Percentiles rank a stretch among this genome's conserved stretches.
Conservation (phyloP, 2,329 filamentous ascomycete genomes). For the Madurella fahalii region DNA sequence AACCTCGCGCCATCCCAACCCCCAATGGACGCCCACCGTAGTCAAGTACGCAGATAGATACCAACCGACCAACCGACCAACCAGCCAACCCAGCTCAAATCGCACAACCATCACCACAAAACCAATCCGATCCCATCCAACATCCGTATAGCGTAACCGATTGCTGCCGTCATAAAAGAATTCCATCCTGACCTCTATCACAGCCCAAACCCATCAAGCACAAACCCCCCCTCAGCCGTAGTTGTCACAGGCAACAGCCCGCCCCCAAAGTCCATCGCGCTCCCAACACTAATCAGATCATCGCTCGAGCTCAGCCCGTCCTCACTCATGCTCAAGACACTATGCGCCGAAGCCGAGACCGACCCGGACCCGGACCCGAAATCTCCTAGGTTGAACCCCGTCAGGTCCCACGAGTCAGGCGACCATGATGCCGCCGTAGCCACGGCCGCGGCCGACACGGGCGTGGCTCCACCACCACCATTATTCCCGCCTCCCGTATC, state of each 20-base stretch:
- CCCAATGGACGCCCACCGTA: too few species aligned
- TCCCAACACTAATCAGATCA: constrained; percentile 46
- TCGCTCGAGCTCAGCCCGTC: constrained; percentile 56
- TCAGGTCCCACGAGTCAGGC: constrained; percentile 54
- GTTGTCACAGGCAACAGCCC: constrained; percentile 24
- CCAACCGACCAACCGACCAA: not conserved
- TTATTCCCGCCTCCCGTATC: not conserved
- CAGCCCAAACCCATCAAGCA: constrained; percentile 39
- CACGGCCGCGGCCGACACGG: constrained; percentile 25
- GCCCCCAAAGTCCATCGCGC: constrained; percentile 35
- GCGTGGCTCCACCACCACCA: too few species aligned
- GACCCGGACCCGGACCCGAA: constrained; percentile 34
- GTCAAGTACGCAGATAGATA: not conserved
- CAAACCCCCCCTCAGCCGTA: constrained; percentile 21
- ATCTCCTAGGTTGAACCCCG: constrained; percentile 49
- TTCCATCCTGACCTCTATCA: not conserved
- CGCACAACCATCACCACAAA: not conserved
- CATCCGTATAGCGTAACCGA: not conserved
- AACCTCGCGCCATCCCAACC: too few species aligned
- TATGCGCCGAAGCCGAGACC: constrained; percentile 42
- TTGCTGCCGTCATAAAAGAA: not conserved
- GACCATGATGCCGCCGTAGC: constrained; percentile 36
- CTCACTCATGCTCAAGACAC: constrained; percentile 53
- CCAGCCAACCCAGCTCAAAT: not conserved
- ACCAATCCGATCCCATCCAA: not conserved